Conservation (phyloP, 306 rosid species). For the Cucurbita argyrosperma region DNA sequence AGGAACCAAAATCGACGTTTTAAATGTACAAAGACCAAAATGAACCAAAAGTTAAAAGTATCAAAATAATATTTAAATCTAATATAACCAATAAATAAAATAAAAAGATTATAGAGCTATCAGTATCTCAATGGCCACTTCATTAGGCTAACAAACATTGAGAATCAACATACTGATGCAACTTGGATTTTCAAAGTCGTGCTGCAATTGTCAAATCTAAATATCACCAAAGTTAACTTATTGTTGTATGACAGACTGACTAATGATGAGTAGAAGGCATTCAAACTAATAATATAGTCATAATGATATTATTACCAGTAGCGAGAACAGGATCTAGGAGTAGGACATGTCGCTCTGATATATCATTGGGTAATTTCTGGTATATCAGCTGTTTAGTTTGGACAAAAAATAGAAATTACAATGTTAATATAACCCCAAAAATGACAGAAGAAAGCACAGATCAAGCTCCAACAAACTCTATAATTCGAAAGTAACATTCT, state of each 20-base stretch:
- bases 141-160: neutral
- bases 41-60: too few species aligned
- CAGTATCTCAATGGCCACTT: neutral
- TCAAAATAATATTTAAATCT: too few species aligned
- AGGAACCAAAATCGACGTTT: too few species aligned
- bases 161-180: neutral
- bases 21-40: too few species aligned
- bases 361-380: conserved; percentile 91
- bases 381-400: conserved; percentile 68
- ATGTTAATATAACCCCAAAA: neutral
- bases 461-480: conserved; percentile 4
- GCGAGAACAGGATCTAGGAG: conserved; percentile 98
- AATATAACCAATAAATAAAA: too few species aligned
- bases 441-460: neutral
- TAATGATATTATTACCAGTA: conserved; percentile 42
- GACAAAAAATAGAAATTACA: neutral
- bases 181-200: neutral
- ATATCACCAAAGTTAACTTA: neutral
- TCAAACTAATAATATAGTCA: neutral
- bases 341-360: conserved; percentile 94
- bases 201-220: neutral
- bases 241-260: neutral
- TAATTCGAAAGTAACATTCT: neutral
- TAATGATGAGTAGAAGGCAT: neutral
- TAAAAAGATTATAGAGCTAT: neutral